phyloP scores from a whole-genome alignment of 371 early-diverging fungal genomes.

The Smittium mucronatum region DNA sequence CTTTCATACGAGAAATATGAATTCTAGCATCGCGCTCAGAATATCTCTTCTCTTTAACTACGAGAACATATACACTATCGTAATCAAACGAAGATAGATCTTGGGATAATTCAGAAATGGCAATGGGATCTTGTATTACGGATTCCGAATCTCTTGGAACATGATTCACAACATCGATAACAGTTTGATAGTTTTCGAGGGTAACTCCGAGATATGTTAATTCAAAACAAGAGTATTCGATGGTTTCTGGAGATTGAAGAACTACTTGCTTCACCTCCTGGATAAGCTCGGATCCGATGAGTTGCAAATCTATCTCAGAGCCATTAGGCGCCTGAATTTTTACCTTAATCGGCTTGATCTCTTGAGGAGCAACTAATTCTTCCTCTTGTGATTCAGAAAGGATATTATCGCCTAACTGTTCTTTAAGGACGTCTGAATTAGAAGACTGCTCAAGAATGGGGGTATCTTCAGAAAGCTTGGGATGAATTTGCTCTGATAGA shows the following conservation, averaged over 20 bases:
- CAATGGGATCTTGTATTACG: slow-evolving; percentile 49
- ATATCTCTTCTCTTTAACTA: slow-evolving; percentile 60
- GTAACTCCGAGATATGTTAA: slow-evolving; percentile 53
- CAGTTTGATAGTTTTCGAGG: slow-evolving; percentile 20
- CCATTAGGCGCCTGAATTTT: slow-evolving; percentile 5
- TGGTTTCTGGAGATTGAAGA: slow-evolving; percentile 71
- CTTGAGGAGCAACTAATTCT: neutral
- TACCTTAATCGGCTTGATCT: neutral
- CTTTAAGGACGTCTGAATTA: neutral
- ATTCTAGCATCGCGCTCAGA: slow-evolving; percentile 81
- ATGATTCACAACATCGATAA: neutral
- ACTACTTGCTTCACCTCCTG: slow-evolving; percentile 79
- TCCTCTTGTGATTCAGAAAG: too few relatives aligned
- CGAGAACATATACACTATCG: neutral
- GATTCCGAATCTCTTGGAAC: neutral
- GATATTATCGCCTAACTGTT: too few relatives aligned
- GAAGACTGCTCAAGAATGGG: neutral
- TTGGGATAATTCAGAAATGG: slow-evolving; percentile 55
- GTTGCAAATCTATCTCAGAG: neutral
- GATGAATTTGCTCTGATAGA: neutral
- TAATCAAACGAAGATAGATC: slow-evolving; percentile 15
- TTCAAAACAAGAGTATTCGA: slow-evolving; percentile 80
- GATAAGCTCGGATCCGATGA: slow-evolving; percentile 40
- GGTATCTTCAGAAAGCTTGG: neutral
- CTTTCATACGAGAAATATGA: slow-evolving; percentile 75